Evolutionary conservation across 306 rosid species (phyloP), one percentile per base, ranked within the genome.

Genomic region (Lathyrus oleraceus): DNA sequence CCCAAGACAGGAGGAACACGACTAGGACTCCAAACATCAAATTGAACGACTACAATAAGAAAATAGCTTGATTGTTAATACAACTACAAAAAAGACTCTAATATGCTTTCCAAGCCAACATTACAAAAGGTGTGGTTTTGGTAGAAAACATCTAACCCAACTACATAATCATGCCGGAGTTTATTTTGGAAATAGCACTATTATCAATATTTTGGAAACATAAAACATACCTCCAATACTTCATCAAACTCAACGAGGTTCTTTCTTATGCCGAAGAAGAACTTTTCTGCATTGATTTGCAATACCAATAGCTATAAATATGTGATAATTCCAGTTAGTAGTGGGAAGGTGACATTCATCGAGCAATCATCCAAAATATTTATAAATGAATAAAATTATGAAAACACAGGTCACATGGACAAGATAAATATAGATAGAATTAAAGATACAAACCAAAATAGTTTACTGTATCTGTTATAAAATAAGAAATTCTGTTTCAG

Each of bases 211-310:
- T 6, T 35, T 35, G 10, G 74, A 72, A 64, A 63, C 85, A 78
- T 81, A 93, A 72, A 64, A 63, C 85, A 78, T 81, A 93, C 98
- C 98, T 93, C 97, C 83, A 90, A 83, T 67, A 93, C 98, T 87
- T 90, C 98, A 79, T 93, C 98, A 78, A 93, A 93, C 81, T 93
- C 98, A 59, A 93, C 98, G 47, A 90, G 79, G 85, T 81, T 90
- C 88, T 93, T 93, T 79, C 98, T 78, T 81, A 90, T 83, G 56
- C 85, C 77, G 30, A 90, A 93, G 88, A 88, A 93, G 89, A 84
- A 90, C 75, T 93, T 93, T 70, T 93, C 98, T 27, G 96, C 98
- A 62, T 88, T 93, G 79, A 88, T 84, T 87, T 93, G 98, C 88
- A 93, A 69, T 10, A 84, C 89, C 89, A 90, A 80, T 20, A 93